Conservation (phyloP, 2,329 filamentous ascomycete species). For the Epichloe uncinata region DNA sequence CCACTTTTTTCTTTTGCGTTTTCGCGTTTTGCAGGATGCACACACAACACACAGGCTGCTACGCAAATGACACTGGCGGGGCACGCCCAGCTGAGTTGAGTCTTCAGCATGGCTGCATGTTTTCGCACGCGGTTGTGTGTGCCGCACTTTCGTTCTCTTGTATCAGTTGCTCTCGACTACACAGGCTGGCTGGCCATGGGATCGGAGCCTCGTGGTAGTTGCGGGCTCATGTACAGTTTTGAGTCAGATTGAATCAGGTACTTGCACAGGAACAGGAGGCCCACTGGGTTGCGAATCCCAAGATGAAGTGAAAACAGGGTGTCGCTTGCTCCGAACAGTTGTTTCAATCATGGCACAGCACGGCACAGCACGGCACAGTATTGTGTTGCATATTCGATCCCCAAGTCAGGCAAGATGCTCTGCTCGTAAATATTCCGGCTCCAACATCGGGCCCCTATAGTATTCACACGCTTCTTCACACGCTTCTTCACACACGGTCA, state of each 20-base stretch:
- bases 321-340: too few relatives aligned
- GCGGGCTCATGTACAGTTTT: neutral
- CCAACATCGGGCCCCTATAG: too few relatives aligned
- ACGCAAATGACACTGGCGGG: neutral
- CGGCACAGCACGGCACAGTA: too few relatives aligned
- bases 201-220: neutral
- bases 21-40: neutral
- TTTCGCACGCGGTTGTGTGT: neutral
- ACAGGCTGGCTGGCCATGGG: neutral
- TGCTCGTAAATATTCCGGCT: too few relatives aligned
- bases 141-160: neutral
- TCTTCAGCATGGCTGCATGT: neutral
- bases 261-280: too few relatives aligned
- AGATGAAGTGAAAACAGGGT: too few relatives aligned
- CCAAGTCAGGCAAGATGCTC: too few relatives aligned
- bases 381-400: too few relatives aligned
- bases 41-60: neutral
- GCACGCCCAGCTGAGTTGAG: neutral
- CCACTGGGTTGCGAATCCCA: too few relatives aligned
- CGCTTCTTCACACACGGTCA: too few relatives aligned
- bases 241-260: constrained; percentile 2
- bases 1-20: neutral
- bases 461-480: too few relatives aligned
- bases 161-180: neutral
- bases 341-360: too few relatives aligned